Evolutionary conservation across 305 asterid species (phyloP).

Genomic region (Fraxinus latifolia): DNA sequence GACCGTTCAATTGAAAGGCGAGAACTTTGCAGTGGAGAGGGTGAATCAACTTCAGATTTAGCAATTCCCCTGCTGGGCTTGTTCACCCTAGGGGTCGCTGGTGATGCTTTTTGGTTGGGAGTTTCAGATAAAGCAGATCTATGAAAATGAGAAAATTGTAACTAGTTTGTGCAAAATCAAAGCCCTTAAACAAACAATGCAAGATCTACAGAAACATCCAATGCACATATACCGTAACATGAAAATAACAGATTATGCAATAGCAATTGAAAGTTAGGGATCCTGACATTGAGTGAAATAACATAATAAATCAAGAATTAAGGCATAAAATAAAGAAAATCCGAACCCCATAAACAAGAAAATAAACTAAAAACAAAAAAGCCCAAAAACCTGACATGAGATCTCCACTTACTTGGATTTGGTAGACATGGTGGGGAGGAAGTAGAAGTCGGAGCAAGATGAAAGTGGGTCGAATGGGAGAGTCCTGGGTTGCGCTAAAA

Average conservation of each 20-base stretch:
- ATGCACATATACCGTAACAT: slow-evolving; percentile 5
- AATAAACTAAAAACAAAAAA: slow-evolving; percentile 11
- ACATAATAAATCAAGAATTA: neutral
- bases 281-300: neutral
- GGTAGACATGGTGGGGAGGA: slow-evolving; percentile 57
- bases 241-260: neutral
- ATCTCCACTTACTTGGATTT: slow-evolving; percentile 82
- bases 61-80: slow-evolving; percentile 52
- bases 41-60: slow-evolving; percentile 72
- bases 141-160: slow-evolving; percentile 24
- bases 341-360: slow-evolving; percentile 20
- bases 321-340: slow-evolving; percentile 14
- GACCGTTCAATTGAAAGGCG: slow-evolving; percentile 66
- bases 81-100: slow-evolving; percentile 57
- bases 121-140: slow-evolving; percentile 75
- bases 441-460: slow-evolving; percentile 1
- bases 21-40: slow-evolving; percentile 58
- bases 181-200: slow-evolving; percentile 17
- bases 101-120: slow-evolving; percentile 56
- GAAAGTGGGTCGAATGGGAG: neutral
- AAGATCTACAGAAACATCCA: slow-evolving; percentile 26
- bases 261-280: neutral
- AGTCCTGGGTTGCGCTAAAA: slow-evolving; percentile 22
- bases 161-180: slow-evolving; percentile 10
- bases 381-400: slow-evolving; percentile 36